A percentile compares a stretch with the other conserved stretches of the same genome.
phyloP scores from a whole-genome alignment of 192 early-diverging fungal species.

The Coemansia sp. region DNA sequence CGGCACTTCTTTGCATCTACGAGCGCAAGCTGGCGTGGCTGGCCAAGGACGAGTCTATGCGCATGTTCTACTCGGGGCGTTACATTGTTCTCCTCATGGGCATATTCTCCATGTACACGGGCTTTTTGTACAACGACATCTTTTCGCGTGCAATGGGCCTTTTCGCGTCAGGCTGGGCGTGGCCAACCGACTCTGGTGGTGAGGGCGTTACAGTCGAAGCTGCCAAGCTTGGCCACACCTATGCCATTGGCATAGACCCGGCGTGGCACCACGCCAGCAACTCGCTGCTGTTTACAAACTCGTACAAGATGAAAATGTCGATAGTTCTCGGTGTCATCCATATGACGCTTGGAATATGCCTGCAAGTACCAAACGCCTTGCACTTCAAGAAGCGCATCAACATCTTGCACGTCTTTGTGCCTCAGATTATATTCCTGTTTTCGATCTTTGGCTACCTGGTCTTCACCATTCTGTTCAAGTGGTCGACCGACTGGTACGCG shows the following conservation, averaged over 20 bases:
- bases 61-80: conserved; percentile 90
- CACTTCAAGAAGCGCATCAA: conserved; percentile 80
- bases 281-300: conserved; percentile 92
- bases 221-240: conserved; percentile 58
- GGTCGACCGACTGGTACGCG: conserved; percentile 87
- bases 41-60: conserved; percentile 73
- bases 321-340: conserved; percentile 95
- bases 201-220: conserved; percentile 60
- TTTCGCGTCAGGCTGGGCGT: conserved; percentile 76
- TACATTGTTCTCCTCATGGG: conserved; percentile 99
- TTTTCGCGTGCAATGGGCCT: conserved; percentile 80
- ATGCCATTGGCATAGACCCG: conserved; percentile 86
- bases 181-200: conserved; percentile 59
- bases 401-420: conserved; percentile 85
- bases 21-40: conserved; percentile 76
- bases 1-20: conserved; percentile 69
- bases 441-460: conserved; percentile 95
- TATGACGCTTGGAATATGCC: conserved; percentile 91
- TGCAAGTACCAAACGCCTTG: conserved; percentile 86
- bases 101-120: conserved; percentile 95
- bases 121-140: conserved; percentile 97
- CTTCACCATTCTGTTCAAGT: conserved; percentile 92
- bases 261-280: conserved; percentile 95
- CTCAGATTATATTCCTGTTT: conserved; percentile 92
- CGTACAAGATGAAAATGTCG: conserved; percentile 99